Base-by-base conservation (phyloP, 1,139 yeast genomes). In the Suhomyces terraborum region DNA sequence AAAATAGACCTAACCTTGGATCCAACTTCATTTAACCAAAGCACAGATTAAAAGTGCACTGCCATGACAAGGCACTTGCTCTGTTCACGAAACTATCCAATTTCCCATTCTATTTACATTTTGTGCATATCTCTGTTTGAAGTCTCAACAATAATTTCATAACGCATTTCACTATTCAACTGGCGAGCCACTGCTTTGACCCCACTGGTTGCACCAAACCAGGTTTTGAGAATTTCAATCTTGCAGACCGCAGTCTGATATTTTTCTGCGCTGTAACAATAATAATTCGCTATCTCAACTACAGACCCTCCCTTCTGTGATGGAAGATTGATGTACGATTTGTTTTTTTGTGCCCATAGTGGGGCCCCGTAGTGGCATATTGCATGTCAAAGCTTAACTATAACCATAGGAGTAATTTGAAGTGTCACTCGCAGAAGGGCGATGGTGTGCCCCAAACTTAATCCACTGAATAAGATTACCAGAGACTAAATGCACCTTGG, bases 391-490 rank as follows among this genome's bases (percentile, higher is more conserved):
- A 30, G 24, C n/a, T 13, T 30, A 30, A 12, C 20, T 8, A 8
- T 20, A 30, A 30, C n/a, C 14, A 4, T 8, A 8, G 20, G 24
- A 16, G 13, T 12, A 30, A 12, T 12, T 18, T 14, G 24, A 19
- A 12, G 20, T 20, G 22, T 20, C 12, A 21, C 32, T 12, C 20
- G 32, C 22, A 30, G 10, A 8, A 30, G 12, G 32, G 32, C 32
- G 24, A 30, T 19, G 24, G 19, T 30, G n/a, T 17, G 32, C 32
- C 32, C 32, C 23, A 30, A 30, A 30, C 32, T 14, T 20, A 30
- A 30, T 30, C 32, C 32, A 19, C 22, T 8, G 23, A 30, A 30
- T 19, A 30, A 20, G 24, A 30, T 30, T 18, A 20, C 20, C n/a
- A 16, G n/a, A 30, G 32, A 30, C 32, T 30, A 30, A 30, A 30